These are phyloP conservation scores for Actinidia chinensis DNA, from an alignment of 179 eudicot species.

Conservation along the genomic window DNA sequence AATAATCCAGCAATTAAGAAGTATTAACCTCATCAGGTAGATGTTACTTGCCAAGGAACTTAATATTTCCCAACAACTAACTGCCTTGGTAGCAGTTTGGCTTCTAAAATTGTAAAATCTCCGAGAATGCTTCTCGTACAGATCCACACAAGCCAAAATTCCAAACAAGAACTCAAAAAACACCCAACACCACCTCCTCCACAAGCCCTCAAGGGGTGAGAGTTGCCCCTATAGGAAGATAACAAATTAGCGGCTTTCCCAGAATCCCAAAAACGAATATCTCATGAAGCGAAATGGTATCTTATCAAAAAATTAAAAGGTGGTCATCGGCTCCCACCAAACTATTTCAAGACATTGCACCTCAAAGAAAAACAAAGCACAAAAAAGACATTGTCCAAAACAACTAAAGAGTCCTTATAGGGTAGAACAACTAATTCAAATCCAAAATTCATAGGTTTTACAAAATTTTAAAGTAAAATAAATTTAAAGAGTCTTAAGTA, in stretches of 20 bases:
- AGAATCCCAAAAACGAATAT: neutral
- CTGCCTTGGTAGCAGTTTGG: neutral
- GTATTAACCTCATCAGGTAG: neutral
- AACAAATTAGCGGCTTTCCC: neutral
- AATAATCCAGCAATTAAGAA: too few species aligned
- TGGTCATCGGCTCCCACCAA: neutral
- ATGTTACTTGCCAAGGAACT: neutral
- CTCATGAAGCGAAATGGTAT: neutral
- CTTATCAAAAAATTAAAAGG: neutral
- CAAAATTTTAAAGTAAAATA: neutral
- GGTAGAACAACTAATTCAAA: too few species aligned
- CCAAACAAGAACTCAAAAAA: neutral
- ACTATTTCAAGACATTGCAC: neutral
- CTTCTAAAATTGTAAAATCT: neutral
- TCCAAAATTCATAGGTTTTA: too few species aligned
- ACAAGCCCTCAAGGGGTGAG: neutral
- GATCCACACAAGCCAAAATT: neutral
- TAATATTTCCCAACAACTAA: neutral
- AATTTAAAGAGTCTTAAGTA: neutral
- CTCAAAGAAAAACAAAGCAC: neutral
- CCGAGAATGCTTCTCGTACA: neutral
- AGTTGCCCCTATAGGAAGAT: neutral
- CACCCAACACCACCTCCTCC: neutral
- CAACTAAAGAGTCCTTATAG: too few species aligned
- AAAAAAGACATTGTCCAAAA: neutral